Conservation (phyloP, 768 basidiomycete genomes). For the Pholiota microspora region DNA sequence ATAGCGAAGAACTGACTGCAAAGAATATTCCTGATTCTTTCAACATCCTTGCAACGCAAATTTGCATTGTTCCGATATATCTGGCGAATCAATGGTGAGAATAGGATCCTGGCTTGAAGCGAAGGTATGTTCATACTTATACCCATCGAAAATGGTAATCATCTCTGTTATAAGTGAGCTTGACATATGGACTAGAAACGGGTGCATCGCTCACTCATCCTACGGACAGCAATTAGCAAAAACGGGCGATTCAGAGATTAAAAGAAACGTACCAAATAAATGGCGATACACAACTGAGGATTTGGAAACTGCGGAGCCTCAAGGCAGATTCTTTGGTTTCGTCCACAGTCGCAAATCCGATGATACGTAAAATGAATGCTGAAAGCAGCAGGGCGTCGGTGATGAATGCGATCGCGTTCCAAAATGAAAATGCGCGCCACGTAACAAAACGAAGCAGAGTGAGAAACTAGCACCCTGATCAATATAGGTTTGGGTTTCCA, state of each 20-base stretch:
- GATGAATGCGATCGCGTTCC: constrained; percentile 66
- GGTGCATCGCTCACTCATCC: constrained; percentile 70
- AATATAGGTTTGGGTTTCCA: background rate
- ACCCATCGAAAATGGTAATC: constrained; percentile 78
- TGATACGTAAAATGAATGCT: constrained; percentile 73
- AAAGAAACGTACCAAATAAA: constrained; percentile 74
- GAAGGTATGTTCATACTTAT: constrained; percentile 50
- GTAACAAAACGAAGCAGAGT: constrained; percentile 74
- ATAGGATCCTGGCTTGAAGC: background rate
- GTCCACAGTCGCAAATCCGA: constrained; percentile 41
- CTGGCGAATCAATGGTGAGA: constrained; percentile 29
- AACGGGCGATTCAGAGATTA: background rate
- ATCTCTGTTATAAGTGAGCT: constrained; percentile 46
- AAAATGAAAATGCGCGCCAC: constrained; percentile 80
- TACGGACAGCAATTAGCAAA: constrained; percentile 24
- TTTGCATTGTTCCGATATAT: constrained; percentile 91
- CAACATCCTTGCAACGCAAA: constrained; percentile 90
- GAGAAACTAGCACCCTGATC: constrained; percentile 47
- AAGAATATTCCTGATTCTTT: constrained; percentile 93
- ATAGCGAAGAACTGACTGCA: constrained; percentile 48
- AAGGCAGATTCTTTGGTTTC: constrained; percentile 34
- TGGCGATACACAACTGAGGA: constrained; percentile 84
- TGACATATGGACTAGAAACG: background rate
- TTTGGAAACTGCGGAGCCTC: constrained; percentile 77
- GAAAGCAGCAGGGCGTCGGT: constrained; percentile 72